Evolutionary conservation across 78 protist species (phyloP), one percentile per base, ranked within the genome.

Genomic region (Monosiga brevicollis): DNA sequence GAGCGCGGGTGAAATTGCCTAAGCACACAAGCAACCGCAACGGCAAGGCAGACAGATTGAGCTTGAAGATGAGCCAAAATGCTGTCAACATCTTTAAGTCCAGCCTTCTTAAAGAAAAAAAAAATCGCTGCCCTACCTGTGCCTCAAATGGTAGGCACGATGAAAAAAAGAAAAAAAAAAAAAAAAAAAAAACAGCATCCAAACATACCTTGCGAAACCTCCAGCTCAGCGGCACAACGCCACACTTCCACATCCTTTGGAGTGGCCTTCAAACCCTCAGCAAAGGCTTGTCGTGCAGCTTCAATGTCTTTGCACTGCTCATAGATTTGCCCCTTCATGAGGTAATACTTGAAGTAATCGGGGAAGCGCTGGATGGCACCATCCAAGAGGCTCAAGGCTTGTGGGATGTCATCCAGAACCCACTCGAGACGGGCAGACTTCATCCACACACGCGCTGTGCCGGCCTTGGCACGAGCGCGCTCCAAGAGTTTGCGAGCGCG

Each of bases 371-470:
- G 23, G 36, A 83, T 20, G 24, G 79, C 95, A 35, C 36, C 55
- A 76, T 70, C 86, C 37, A 89, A 25, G 11, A 94, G 78, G 40
- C 9, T 76, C n/a, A 9, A 29, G 37, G 89, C 95, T 10, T 11
- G 43, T 1, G 76, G 83, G 25, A 70, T 39, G 43, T 84, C 42
- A 25, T 86, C 89, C 62, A 80, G 62, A 82, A 88, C 83, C 29
- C 97, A 87, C 83, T 95, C 98, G 40, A 96, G 89, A 73, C 62
- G 1, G 1, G 96, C 98, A 1, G 89, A 77, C 76, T 93, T 92
- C 94, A 92, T 82, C 99, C 99, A 96, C 55, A 96, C 91, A 26
- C 93, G 78, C 81, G 87, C 88, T 22, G 97, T 92, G 29, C 84
- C 81, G 1, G 93, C 86, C 1, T 37, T 62, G 40, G 76, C 84